phyloP scores from a whole-genome alignment of 2,329 filamentous ascomycete genomes.

The Penicillium sp. region DNA sequence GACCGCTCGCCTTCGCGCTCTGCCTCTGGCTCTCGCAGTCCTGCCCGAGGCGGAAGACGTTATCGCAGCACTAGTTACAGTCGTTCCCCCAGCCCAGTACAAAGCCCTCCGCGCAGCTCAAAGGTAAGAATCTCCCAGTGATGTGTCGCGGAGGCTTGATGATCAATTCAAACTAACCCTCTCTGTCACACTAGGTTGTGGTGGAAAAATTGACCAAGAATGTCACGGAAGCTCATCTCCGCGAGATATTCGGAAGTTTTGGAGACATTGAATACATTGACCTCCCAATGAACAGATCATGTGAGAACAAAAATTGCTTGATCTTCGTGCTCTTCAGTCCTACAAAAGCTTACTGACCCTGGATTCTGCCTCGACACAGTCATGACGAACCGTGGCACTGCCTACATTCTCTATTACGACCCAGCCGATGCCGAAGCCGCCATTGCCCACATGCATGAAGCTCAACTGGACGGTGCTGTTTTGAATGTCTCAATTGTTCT shows the following conservation, averaged over 20 bases:
- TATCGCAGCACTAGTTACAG: slow-evolving; percentile 32
- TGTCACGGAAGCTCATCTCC: slow-evolving; percentile 78
- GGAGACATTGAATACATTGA: slow-evolving; percentile 82
- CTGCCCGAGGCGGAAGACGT: slow-evolving; percentile 36
- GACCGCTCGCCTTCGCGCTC: slow-evolving; percentile 16
- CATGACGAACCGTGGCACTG: slow-evolving; percentile 84
- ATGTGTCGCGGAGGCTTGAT: background rate
- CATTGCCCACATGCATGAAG: slow-evolving; percentile 96
- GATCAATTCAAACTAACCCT: background rate
- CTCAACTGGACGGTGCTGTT: slow-evolving; percentile 76
- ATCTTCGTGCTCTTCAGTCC: no score
- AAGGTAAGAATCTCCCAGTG: slow-evolving; percentile 23
- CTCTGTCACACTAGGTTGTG: slow-evolving; percentile 60
- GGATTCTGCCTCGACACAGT: slow-evolving; percentile 45
- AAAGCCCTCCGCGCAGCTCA: slow-evolving; percentile 28
- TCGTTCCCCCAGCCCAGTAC: slow-evolving; percentile 23
- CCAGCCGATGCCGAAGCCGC: slow-evolving; percentile 77
- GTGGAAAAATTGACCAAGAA: slow-evolving; percentile 95
- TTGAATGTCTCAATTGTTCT: slow-evolving; percentile 86
- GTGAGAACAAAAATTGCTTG: slow-evolving; percentile 45
- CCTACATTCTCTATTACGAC: slow-evolving; percentile 79
- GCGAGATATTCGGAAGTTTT: slow-evolving; percentile 87
- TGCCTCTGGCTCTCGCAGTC: slow-evolving; percentile 36
- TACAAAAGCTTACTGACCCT: background rate
- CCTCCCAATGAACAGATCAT: slow-evolving; percentile 79